Percentiles rank a stretch among this genome's conserved stretches.
Conservation (phyloP, 140 eudicot species). For the Flaveria floridana region DNA sequence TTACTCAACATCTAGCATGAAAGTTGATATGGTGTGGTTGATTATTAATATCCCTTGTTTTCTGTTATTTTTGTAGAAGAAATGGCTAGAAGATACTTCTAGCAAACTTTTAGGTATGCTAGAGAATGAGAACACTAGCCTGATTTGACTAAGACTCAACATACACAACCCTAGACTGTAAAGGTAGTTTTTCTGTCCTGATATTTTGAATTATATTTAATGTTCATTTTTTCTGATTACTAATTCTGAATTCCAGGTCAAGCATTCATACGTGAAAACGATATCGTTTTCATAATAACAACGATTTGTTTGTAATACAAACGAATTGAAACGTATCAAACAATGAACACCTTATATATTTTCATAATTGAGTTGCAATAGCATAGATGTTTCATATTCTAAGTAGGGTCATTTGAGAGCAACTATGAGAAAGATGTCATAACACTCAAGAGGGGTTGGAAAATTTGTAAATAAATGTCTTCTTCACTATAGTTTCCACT, state of each 20-base stretch:
- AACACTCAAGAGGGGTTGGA: background rate
- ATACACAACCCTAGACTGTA: no score
- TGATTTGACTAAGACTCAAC: no score
- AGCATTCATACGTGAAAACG: background rate
- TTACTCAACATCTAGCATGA: no score
- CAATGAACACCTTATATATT: no score
- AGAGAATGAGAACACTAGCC: no score
- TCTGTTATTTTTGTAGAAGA: no score
- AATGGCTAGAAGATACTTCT: background rate
- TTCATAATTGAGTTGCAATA: background rate
- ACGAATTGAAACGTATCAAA: background rate
- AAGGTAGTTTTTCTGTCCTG: background rate
- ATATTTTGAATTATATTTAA: no score
- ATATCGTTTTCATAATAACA: no score
- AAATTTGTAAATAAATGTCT: background rate
- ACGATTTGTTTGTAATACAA: background rate
- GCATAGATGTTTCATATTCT: background rate
- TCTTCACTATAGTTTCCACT: no score
- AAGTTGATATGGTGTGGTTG: no score
- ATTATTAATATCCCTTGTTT: no score
- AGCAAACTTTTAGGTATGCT: background rate
- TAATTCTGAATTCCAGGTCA: background rate
- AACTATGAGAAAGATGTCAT: background rate
- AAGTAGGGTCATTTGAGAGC: background rate
- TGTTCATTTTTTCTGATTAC: no score